These are phyloP conservation scores for Golovinomyces cichoracearum DNA, from an alignment of 2,329 filamentous ascomycete species.

Conservation along the genomic window DNA sequence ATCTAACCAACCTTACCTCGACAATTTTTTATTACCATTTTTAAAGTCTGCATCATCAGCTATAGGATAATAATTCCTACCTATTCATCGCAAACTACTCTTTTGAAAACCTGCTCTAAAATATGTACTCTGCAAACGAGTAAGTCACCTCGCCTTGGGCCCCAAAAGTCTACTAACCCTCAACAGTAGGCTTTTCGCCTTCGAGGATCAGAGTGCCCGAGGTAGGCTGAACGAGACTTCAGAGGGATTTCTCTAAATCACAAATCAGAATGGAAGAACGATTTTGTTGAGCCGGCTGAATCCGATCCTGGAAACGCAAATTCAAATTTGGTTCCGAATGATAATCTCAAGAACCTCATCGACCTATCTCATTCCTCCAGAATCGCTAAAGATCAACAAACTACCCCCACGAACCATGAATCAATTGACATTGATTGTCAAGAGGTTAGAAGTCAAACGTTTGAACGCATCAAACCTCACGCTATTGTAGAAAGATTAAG, in stretches of 20 bases:
- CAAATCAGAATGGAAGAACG: neutral
- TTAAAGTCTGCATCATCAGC: too few relatives aligned
- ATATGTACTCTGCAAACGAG: slow-evolving; percentile 1
- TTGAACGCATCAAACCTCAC: neutral
- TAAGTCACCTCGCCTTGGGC: neutral
- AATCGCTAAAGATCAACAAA: too few relatives aligned
- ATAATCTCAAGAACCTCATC: neutral
- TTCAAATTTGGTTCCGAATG: neutral
- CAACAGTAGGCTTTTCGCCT: neutral
- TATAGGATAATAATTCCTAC: too few relatives aligned
- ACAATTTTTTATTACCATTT: too few relatives aligned
- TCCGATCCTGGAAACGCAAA: neutral
- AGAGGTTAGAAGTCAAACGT: too few relatives aligned
- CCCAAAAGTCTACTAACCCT: neutral
- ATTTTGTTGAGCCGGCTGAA: neutral
- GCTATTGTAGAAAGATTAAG: neutral
- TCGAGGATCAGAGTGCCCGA: slow-evolving; percentile 1
- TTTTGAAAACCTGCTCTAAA: too few relatives aligned
- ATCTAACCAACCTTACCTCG: too few relatives aligned
- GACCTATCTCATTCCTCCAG: neutral
- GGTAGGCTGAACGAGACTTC: neutral
- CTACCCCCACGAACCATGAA: too few relatives aligned
- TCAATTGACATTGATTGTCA: too few relatives aligned
- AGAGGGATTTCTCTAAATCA: neutral
- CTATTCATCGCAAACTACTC: too few relatives aligned